Evolutionary conservation across 1,284 basidiomycete genomes (phyloP).

Genomic region (Earliella scabrosa): DNA sequence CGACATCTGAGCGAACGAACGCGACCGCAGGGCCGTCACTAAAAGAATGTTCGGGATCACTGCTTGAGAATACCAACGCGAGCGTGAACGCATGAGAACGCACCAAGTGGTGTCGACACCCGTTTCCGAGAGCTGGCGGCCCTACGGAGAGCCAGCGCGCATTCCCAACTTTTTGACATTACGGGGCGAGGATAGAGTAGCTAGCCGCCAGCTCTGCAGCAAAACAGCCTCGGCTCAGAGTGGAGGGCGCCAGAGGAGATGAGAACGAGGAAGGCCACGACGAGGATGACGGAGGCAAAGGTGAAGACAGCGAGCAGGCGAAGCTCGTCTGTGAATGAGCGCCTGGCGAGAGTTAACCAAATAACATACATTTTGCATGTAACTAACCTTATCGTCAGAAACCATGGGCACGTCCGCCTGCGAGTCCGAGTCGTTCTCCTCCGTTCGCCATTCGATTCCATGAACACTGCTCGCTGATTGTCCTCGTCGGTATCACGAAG

Average conservation of each 20-base stretch:
- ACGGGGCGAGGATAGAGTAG: not conserved
- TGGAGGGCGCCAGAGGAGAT: not conserved
- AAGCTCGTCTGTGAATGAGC: too few relatives aligned
- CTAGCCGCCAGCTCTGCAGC: slow-evolving; percentile 1
- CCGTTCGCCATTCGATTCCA: too few relatives aligned
- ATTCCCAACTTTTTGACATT: slow-evolving; percentile 24
- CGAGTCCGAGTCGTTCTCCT: too few relatives aligned
- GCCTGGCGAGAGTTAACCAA: too few relatives aligned
- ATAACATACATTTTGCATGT: too few relatives aligned
- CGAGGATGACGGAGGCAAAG: slow-evolving; percentile 5
- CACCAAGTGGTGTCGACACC: slow-evolving; percentile 18
- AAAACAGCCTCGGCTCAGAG: not conserved
- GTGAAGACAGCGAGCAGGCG: too few relatives aligned
- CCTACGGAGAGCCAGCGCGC: slow-evolving; percentile 23
- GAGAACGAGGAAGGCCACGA: slow-evolving; percentile 3
- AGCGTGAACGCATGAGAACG: not conserved
- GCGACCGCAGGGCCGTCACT: slow-evolving; percentile 4
- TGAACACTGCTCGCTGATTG: too few relatives aligned
- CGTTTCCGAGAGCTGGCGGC: slow-evolving; percentile 14
- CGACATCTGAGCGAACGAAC: slow-evolving; percentile 6
- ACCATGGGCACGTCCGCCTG: too few relatives aligned
- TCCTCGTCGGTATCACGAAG: too few relatives aligned
- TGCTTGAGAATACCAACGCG: not conserved
- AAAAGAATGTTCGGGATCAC: too few relatives aligned
- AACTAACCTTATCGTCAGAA: too few relatives aligned